Conservation (phyloP, 2,329 filamentous ascomycete genomes). For the Mycocentrospora acerina region DNA sequence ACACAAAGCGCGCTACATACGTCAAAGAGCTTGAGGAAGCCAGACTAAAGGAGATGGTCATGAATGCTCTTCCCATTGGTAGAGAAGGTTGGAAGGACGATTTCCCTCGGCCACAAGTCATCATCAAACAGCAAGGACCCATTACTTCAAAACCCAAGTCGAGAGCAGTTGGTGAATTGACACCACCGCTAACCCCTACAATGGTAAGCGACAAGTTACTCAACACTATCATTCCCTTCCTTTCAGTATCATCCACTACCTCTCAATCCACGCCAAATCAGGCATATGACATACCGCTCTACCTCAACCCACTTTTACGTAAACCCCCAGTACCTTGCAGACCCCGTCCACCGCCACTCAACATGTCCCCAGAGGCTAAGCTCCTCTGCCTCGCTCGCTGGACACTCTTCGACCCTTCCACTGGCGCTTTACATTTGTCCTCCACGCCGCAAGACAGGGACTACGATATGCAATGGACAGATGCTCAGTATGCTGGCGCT, state of each 20-base stretch:
- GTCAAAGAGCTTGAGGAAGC: conserved; percentile 21
- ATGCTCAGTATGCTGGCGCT: conserved; percentile 10
- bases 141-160: conserved; percentile 3
- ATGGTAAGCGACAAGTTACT: background rate
- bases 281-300: conserved; percentile 7
- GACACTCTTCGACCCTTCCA: conserved; percentile 21
- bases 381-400: conserved; percentile 30
- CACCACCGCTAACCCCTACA: conserved; percentile 8
- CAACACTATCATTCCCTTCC: background rate
- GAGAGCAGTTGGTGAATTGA: background rate
- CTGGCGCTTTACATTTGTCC: conserved; percentile 14
- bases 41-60: conserved; percentile 16
- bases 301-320: conserved; percentile 14
- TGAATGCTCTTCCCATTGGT: conserved; percentile 16
- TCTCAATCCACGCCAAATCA: background rate
- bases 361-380: conserved; percentile 23
- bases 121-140: conserved; percentile 1
- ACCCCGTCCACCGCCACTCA: conserved; percentile 15
- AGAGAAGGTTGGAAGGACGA: conserved; percentile 14
- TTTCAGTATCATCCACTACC: background rate
- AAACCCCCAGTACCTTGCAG: conserved; percentile 10
- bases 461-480: conserved; percentile 23
- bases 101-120: conserved; percentile 9
- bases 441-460: conserved; percentile 19
- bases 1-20: conserved; percentile 17